Conservation (phyloP, 202 grass and related monocot genomes). For the Elaeis oleifera region DNA sequence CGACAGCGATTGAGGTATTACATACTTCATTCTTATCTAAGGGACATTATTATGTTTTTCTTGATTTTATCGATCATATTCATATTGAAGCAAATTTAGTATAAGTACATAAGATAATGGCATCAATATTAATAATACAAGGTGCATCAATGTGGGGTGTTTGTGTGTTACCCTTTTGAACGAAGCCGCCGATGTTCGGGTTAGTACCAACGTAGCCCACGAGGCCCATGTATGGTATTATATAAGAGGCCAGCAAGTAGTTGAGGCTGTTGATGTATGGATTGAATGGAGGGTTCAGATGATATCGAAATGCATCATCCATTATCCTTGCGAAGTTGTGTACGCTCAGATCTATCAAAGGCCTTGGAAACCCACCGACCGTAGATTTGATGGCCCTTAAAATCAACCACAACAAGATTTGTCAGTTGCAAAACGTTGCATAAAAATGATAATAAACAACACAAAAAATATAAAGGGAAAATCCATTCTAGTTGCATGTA, state of each 20-base stretch:
- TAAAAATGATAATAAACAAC: neutral
- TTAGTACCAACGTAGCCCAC: constrained; percentile 60
- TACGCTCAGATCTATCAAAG: constrained; percentile 50
- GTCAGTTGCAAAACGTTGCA: neutral
- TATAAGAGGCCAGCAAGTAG: constrained; percentile 54
- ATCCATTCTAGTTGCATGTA: neutral
- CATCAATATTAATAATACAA: no score
- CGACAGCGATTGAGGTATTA: no score
- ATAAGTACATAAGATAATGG: no score
- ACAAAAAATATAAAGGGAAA: neutral
- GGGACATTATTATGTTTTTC: no score
- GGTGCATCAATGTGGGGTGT: no score
- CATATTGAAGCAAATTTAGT: no score
- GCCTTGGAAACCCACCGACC: constrained; percentile 51
- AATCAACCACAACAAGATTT: neutral
- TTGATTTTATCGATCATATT: no score
- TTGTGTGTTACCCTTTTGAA: constrained; percentile 24
- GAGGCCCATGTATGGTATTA: constrained; percentile 67
- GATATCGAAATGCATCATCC: constrained; percentile 49
- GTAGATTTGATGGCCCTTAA: constrained; percentile 46
- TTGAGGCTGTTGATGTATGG: constrained; percentile 47
- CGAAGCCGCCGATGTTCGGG: constrained; percentile 47
- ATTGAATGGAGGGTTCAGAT: constrained; percentile 64
- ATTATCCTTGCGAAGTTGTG: constrained; percentile 55
- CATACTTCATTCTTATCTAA: no score